Evolutionary conservation across 352 stramenopile genomes (phyloP), one percentile per base, ranked within the genome.

Genomic region (Hyaloperonospora arabidopsidis): DNA sequence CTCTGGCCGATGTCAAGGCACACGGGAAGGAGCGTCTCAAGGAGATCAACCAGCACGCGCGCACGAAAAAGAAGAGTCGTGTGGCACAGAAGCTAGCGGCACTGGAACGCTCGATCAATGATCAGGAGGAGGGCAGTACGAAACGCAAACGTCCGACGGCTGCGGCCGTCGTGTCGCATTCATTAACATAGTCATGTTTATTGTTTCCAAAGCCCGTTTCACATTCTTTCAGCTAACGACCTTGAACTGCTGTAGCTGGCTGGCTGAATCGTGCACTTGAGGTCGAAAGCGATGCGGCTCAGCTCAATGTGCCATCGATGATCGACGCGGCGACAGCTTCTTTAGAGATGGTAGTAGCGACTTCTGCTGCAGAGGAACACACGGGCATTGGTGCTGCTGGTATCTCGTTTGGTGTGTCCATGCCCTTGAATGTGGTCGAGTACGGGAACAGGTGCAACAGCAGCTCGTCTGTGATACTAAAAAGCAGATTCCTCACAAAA

Each of bases 401-500:
- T 22, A 45, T 54, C 32, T 35, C 40, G 53, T 21, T 28, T 19
- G 52, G 2, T 29, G 21, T 8, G 19, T 62, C 59, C 52, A 76
- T 84, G 60, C 62, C 57, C 40, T 74, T 78, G 53, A 74, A 87
- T 1, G 67, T 62, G 41, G 54, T 66, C 18, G 69, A 77, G 23
- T 94, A 73, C 0, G 79, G 79, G 45, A 92, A 94, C 41, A 94
- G 59, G 35, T 87, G 78, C 49, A 82, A 62, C 38, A 89, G 67
- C 48, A 92, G 59, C 52, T 89, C 79, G 61, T 92, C 84, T 38
- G 70, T 65, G 52, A 91, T 67, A 57, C 72, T 89, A 53, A 91
- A 92, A 23, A 87, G 49, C 49, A 94, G 51, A 52, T 91, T 94
- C 69, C 91, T 91, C 32, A 92, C 72, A 59, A 92, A 86, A n/a